Evolutionary conservation across 2,329 filamentous ascomycete species (phyloP).

Genomic region (Diplodia scrobiculata): DNA sequence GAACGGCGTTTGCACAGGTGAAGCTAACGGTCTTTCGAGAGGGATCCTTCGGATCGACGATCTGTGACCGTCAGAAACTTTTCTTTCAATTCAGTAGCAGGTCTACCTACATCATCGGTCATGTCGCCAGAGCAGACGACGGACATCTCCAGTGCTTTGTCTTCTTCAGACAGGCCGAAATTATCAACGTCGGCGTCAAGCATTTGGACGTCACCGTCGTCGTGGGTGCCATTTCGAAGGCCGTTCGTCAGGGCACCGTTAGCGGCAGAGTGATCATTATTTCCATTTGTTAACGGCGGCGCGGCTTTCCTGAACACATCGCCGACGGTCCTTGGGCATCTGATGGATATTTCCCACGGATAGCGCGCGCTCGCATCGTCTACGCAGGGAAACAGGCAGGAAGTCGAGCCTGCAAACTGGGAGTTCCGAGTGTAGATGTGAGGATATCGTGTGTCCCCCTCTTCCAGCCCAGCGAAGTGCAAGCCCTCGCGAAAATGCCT

Average conservation of each 20-base stretch:
- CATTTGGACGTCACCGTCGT: constrained; percentile 40
- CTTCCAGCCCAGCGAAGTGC: constrained; percentile 85
- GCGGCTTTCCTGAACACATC: constrained; percentile 59
- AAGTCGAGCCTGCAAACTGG: constrained; percentile 74
- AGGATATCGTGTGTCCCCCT: constrained; percentile 78
- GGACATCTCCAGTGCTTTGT: constrained; percentile 83
- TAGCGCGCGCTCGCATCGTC: constrained; percentile 81
- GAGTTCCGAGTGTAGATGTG: constrained; percentile 89
- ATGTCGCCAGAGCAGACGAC: constrained; percentile 89
- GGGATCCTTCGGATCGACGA: constrained; percentile 72
- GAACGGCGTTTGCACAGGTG: constrained; percentile 55
- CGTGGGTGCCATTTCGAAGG: constrained; percentile 35
- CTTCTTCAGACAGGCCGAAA: constrained; percentile 66
- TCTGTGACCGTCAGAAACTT: constrained; percentile 41
- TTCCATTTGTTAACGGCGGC: constrained; percentile 31
- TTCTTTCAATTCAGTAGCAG: constrained; percentile 9
- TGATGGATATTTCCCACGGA: constrained; percentile 86
- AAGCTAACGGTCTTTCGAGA: constrained; percentile 88
- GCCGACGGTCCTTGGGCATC: constrained; percentile 80
- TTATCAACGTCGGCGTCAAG: constrained; percentile 44
- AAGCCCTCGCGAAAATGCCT: constrained; percentile 79
- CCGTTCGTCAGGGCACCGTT: constrained; percentile 30
- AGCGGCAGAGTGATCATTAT: constrained; percentile 40
- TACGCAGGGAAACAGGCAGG: constrained; percentile 88
- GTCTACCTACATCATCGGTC: constrained; percentile 66